Conservation (phyloP, 1,139 yeast genomes). For the Candida sp. region DNA sequence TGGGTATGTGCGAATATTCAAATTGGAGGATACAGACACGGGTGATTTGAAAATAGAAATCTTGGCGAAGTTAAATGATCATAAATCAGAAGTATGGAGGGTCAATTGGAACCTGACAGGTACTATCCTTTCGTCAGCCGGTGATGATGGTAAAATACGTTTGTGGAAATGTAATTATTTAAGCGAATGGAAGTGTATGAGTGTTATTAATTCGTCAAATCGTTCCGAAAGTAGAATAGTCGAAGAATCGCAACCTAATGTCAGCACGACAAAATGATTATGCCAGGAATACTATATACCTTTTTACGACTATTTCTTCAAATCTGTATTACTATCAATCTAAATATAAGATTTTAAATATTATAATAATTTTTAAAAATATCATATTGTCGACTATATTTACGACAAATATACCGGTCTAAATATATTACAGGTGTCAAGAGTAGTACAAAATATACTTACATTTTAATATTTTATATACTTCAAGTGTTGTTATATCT, state of each 20-base stretch:
- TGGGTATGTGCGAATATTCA: constrained; percentile 85
- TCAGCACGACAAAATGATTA: background rate
- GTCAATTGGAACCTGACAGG: constrained; percentile 96
- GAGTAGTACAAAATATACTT: too few relatives aligned
- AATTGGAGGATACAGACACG: constrained; percentile 45
- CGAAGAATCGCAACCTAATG: constrained; percentile 13
- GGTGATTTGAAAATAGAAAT: constrained; percentile 35
- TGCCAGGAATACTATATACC: too few relatives aligned
- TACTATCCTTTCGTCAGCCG: constrained; percentile 87
- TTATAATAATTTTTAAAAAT: too few relatives aligned
- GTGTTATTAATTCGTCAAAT: constrained; percentile 73
- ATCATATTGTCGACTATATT: too few relatives aligned
- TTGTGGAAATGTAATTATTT: constrained; percentile 89
- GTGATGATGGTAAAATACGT: constrained; percentile 91
- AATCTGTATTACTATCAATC: background rate
- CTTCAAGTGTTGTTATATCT: too few relatives aligned
- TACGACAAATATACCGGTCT: too few relatives aligned
- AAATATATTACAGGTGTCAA: too few relatives aligned
- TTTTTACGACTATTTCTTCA: background rate
- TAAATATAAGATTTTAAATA: constrained; percentile 1
- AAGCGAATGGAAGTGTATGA: constrained; percentile 89
- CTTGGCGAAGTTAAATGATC: constrained; percentile 56
- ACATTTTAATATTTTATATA: too few relatives aligned
- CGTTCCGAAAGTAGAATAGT: constrained; percentile 20
- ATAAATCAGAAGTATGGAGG: constrained; percentile 91